Percentiles rank a stretch among this genome's conserved stretches.
Conservation (phyloP, 441 rosid species). For the Lepidium campestre region DNA sequence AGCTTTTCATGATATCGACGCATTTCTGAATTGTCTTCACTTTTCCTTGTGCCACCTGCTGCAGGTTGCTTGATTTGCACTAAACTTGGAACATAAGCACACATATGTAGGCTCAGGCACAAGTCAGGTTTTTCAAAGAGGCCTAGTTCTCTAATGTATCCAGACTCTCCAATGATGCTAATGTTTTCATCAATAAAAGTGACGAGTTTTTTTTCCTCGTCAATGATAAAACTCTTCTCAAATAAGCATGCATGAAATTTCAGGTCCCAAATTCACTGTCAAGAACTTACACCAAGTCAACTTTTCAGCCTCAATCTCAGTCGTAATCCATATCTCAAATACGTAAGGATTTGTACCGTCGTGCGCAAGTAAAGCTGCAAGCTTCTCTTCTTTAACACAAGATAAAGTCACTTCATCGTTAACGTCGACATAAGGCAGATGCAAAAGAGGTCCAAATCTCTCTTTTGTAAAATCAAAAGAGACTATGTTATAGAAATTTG, state of each 20-base stretch:
- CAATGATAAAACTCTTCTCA: background rate
- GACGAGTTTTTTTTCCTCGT: background rate
- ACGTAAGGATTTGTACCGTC: too few species aligned
- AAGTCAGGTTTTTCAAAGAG: background rate
- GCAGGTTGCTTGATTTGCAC: background rate
- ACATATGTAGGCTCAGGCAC: background rate
- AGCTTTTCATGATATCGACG: background rate
- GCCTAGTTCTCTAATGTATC: background rate
- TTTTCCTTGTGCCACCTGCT: background rate
- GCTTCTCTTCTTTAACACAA: too few species aligned
- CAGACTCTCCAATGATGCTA: background rate
- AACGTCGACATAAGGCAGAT: too few species aligned
- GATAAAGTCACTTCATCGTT: too few species aligned
- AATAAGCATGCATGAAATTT: background rate
- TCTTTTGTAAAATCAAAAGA: too few species aligned
- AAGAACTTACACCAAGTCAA: background rate
- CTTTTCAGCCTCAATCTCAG: background rate
- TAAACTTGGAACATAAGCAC: background rate
- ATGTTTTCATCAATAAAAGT: background rate
- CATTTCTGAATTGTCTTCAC: background rate
- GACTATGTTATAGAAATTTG: too few species aligned
- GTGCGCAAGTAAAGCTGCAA: too few species aligned
- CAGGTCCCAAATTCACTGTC: background rate
- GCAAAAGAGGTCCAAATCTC: too few species aligned
- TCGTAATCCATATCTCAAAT: too few species aligned